Percentiles rank a stretch among this genome's conserved stretches.
These are phyloP conservation scores for Elaeis oleifera DNA, from an alignment of 202 grass and related monocot species.

Conservation along the genomic window DNA sequence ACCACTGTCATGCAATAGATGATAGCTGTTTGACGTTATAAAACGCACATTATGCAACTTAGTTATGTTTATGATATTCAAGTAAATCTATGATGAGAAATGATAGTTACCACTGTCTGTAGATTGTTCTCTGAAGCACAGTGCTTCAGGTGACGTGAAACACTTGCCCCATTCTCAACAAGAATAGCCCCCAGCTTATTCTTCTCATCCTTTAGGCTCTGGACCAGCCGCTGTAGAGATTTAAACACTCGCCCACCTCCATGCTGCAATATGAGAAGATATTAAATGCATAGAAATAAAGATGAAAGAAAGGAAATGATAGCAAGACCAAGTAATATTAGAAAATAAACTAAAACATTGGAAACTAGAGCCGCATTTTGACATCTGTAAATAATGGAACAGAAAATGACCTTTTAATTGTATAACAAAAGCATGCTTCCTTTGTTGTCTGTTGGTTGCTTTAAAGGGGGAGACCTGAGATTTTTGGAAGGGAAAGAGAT, in stretches of 20 bases:
- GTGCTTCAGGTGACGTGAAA: constrained; percentile 68
- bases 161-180: constrained; percentile 51
- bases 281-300: constrained; percentile 1
- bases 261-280: constrained; percentile 52
- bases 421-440: too few relatives aligned
- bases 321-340: not conserved
- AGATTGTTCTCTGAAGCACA: constrained; percentile 64
- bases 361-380: too few relatives aligned
- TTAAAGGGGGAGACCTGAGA: too few relatives aligned
- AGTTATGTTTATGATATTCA: too few relatives aligned
- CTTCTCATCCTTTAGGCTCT: constrained; percentile 47
- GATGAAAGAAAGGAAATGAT: not conserved
- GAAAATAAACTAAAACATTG: too few relatives aligned
- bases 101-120: constrained; percentile 56
- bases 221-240: constrained; percentile 63
- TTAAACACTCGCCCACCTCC: constrained; percentile 87
- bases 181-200: constrained; percentile 58
- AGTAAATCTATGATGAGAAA: not conserved
- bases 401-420: too few relatives aligned
- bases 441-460: too few relatives aligned
- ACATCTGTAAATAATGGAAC: too few relatives aligned
- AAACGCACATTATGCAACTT: too few relatives aligned
- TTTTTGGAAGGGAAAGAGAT: too few relatives aligned
- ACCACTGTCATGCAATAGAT: too few relatives aligned
- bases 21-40: too few relatives aligned